These are phyloP conservation scores for Bipolaris cookei DNA, from an alignment of 2,329 filamentous ascomycete genomes.

Conservation along the genomic window DNA sequence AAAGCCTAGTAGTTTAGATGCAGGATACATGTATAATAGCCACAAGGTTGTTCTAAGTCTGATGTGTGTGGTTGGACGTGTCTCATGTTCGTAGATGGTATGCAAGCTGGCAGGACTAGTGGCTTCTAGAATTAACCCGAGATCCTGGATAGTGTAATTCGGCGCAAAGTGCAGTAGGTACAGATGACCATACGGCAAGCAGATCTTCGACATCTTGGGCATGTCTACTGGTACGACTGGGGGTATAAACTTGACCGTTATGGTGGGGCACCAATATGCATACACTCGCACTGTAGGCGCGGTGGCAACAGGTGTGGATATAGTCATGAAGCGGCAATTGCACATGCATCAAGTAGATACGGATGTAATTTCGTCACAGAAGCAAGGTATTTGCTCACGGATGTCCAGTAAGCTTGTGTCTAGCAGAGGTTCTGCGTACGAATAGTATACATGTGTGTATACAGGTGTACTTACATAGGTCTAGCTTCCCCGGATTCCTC, in stretches of 20 bases:
- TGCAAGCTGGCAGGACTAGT: background rate
- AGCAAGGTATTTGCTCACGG: background rate
- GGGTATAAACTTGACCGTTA: background rate
- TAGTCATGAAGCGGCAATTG: background rate
- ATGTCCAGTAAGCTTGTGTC: background rate
- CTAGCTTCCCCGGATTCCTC: constrained; percentile 14
- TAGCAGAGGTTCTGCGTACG: background rate
- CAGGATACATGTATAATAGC: constrained; percentile 39
- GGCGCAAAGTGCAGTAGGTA: background rate
- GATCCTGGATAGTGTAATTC: background rate
- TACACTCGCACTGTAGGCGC: constrained; percentile 1
- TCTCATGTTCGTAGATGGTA: background rate
- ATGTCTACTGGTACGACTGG: background rate
- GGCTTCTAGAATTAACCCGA: constrained; percentile 3
- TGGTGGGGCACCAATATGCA: constrained; percentile 12
- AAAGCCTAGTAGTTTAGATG: constrained; percentile 29
- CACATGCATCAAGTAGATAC: background rate
- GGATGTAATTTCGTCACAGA: background rate
- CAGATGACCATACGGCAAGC: constrained; percentile 7
- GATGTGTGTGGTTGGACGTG: constrained; percentile 11
- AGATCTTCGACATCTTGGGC: background rate
- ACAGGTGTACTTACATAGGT: too few species aligned
- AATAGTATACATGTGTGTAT: too few species aligned
- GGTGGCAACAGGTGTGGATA: constrained; percentile 3
- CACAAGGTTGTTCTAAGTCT: constrained; percentile 17